Evolutionary conservation across 352 stramenopile genomes (phyloP).

Genomic region (Pythium coloratum): DNA sequence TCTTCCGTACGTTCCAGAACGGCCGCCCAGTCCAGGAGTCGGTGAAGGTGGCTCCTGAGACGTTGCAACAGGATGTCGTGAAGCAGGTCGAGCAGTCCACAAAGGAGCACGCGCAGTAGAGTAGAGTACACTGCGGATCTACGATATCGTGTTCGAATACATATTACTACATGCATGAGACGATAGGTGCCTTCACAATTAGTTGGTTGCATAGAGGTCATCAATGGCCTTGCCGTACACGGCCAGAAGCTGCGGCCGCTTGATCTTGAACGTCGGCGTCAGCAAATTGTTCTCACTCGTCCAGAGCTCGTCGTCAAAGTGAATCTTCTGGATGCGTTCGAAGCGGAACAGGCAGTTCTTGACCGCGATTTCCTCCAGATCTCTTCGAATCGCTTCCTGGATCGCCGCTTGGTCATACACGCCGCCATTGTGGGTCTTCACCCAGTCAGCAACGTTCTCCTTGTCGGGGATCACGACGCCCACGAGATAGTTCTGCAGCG

Average conservation of each 20-base stretch:
- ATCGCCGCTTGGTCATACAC: slow-evolving; percentile 36
- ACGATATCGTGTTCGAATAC: not conserved
- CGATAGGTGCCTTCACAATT: not conserved
- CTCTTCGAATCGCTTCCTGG: slow-evolving; percentile 37
- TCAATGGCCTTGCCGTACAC: slow-evolving; percentile 64
- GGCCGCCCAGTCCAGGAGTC: not conserved
- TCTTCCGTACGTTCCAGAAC: slow-evolving; percentile 80
- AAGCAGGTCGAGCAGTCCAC: not conserved
- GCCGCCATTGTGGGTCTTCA: slow-evolving; percentile 52
- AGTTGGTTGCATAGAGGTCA: slow-evolving; percentile 42
- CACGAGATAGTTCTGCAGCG: slow-evolving; percentile 90
- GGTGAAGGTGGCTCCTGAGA: not conserved
- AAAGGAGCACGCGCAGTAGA: not conserved
- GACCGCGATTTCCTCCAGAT: slow-evolving; percentile 48
- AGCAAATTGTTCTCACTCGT: slow-evolving; percentile 92
- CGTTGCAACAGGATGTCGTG: not conserved
- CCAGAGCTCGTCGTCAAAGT: slow-evolving; percentile 90
- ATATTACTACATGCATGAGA: not conserved
- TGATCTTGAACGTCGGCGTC: slow-evolving; percentile 97
- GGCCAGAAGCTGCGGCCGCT: slow-evolving; percentile 66
- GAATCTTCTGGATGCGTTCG: slow-evolving; percentile 90
- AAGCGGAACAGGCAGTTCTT: slow-evolving; percentile 89
- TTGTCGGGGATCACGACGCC: slow-evolving; percentile 87
- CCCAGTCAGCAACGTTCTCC: slow-evolving; percentile 39
- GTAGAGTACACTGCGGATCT: too few species aligned